phyloP scores from a whole-genome alignment of 1,284 basidiomycete species.

The Pseudozyma thailandica region DNA sequence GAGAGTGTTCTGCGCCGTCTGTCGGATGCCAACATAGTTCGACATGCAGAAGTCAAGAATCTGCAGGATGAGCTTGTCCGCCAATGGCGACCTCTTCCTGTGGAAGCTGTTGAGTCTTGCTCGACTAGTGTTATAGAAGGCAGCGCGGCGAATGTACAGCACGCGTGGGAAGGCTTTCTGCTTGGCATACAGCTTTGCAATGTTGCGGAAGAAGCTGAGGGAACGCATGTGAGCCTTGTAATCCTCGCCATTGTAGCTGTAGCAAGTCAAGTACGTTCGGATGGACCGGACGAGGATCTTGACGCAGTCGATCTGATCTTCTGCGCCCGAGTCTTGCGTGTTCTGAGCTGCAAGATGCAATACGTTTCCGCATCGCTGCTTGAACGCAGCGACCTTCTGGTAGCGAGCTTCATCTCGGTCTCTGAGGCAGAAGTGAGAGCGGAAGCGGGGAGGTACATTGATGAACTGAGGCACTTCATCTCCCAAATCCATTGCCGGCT shows the following conservation, averaged over 20 bases:
- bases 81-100: conserved; percentile 80
- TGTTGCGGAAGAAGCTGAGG: conserved; percentile 60
- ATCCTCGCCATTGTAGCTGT: conserved; percentile 65
- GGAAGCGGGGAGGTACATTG: conserved; percentile 66
- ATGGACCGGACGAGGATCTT: conserved; percentile 70
- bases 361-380: conserved; percentile 77
- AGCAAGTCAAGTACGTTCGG: conserved; percentile 60
- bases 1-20: conserved; percentile 79
- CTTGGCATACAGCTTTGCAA: conserved; percentile 74
- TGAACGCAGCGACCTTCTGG: conserved; percentile 75
- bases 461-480: conserved; percentile 77
- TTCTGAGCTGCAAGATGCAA: conserved; percentile 77
- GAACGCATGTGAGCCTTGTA: conserved; percentile 61
- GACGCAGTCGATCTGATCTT: conserved; percentile 93
- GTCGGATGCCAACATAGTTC: conserved; percentile 68
- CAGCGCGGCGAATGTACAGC: conserved; percentile 82
- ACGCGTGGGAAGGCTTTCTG: conserved; percentile 81
- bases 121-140: conserved; percentile 73
- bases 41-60: conserved; percentile 81
- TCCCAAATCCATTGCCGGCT: conserved; percentile 74
- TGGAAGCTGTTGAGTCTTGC: conserved; percentile 82
- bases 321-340: conserved; percentile 72
- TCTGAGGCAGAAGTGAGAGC: conserved; percentile 79
- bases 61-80: conserved; percentile 81
- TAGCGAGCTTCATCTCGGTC: conserved; percentile 82